Conservation (phyloP, 345 rosid species). For the Tarenaya hassleriana region DNA sequence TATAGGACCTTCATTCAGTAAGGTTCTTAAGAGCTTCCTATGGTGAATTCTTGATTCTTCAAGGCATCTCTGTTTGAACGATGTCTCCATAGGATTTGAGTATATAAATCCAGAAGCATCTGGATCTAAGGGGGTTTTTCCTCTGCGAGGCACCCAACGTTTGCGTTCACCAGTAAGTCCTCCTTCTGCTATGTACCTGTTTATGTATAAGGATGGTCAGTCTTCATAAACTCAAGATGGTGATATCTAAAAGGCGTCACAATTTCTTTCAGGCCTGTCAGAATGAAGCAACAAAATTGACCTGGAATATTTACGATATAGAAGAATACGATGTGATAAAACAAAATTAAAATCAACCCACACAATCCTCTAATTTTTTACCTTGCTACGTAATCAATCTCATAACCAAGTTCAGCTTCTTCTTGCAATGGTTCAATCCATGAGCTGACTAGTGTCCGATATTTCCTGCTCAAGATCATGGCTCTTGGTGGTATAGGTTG, state of each 20-base stretch:
- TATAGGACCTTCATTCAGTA: slow-evolving; percentile 69
- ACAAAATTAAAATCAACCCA: slow-evolving; percentile 7
- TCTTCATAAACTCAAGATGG: slow-evolving; percentile 12
- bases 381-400: slow-evolving; percentile 91
- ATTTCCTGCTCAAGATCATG: slow-evolving; percentile 90
- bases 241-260: neutral
- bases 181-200: slow-evolving; percentile 83
- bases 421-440: slow-evolving; percentile 98
- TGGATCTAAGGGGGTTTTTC: slow-evolving; percentile 90
- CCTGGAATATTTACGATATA: neutral
- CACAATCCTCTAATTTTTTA: slow-evolving; percentile 19
- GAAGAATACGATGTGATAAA: slow-evolving; percentile 9
- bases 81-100: slow-evolving; percentile 82
- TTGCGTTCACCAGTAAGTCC: slow-evolving; percentile 97
- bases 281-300: slow-evolving; percentile 4
- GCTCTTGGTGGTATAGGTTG: slow-evolving; percentile 86
- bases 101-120: slow-evolving; percentile 84
- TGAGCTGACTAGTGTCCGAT: slow-evolving; percentile 87
- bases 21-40: slow-evolving; percentile 60
- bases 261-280: slow-evolving; percentile 7
- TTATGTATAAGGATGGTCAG: slow-evolving; percentile 19
- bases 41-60: slow-evolving; percentile 75
- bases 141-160: slow-evolving; percentile 97
- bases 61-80: slow-evolving; percentile 83
- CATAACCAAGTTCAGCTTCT: slow-evolving; percentile 92